phyloP scores from a whole-genome alignment of 2,329 filamentous ascomycete species.

The Hypoxylon sp. region DNA sequence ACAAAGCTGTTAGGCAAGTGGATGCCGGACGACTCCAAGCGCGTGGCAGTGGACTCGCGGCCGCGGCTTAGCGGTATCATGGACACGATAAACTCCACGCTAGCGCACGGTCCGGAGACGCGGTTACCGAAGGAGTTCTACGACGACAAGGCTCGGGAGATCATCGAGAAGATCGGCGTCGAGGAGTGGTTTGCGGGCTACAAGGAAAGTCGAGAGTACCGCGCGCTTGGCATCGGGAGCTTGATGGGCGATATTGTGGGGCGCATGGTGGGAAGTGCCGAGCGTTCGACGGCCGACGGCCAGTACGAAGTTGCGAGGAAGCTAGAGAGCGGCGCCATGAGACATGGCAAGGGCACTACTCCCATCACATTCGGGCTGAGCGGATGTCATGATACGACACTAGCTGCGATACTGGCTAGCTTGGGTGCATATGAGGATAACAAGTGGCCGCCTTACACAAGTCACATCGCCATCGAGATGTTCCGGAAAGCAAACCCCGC shows the following conservation, averaged over 20 bases:
- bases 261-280: conserved; percentile 79
- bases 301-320: conserved; percentile 63
- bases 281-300: conserved; percentile 69
- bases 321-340: conserved; percentile 51
- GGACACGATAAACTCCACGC: conserved; percentile 92
- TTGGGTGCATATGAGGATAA: conserved; percentile 82
- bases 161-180: conserved; percentile 81
- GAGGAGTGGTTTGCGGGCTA: conserved; percentile 97
- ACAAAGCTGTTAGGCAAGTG: conserved; percentile 83
- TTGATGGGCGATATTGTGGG: conserved; percentile 87
- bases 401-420: conserved; percentile 83
- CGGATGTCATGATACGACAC: conserved; percentile 94
- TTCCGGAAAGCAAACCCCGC: conserved; percentile 71
- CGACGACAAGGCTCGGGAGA: conserved; percentile 77
- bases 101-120: conserved; percentile 86
- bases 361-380: conserved; percentile 82
- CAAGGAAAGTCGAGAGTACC: conserved; percentile 86
- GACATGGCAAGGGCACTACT: conserved; percentile 56
- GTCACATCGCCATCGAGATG: conserved; percentile 90
- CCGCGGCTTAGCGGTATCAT: conserved; percentile 91
- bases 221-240: conserved; percentile 87
- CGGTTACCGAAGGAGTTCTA: conserved; percentile 89
- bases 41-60: conserved; percentile 85
- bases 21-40: conserved; percentile 80
- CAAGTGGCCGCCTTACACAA: conserved; percentile 93